Base-by-base conservation (phyloP, 148 eudicot genomes). In the Simmondsia chinensis region DNA sequence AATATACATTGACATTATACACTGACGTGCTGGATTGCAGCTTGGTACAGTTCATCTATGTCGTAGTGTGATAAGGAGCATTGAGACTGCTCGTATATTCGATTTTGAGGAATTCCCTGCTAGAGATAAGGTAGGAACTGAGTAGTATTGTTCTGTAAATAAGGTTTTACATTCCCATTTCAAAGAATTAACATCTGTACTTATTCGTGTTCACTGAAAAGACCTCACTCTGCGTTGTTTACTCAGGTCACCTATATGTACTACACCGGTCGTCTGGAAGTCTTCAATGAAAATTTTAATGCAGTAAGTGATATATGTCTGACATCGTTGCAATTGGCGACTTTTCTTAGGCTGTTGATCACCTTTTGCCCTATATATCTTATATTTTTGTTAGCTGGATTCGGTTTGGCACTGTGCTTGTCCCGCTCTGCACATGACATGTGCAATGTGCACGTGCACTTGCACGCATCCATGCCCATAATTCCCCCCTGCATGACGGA, bases 31-130 rank as follows among this genome's bases (percentile, higher is more conserved):
- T 6, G 5, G 25, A 42, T 38, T 43, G 59, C 79, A 82, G 94
- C 95, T 91, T 51, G 94, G 99, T 13, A 91, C 99, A 3, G 99
- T 91, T 53, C 75, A 91, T 54, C 81, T 91, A 23, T 91, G 99
- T 64, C 88, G 95, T 54, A 91, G 99, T 77, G 95, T 91, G 29
- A 91, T 86, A 55, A 72, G 99, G 73, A 91, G 99, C 62, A 91
- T 91, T 61, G 99, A 91, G 63, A 91, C 99, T 59, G 99, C 99
- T 44, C 87, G 95, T 26, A 86, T 85, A 51, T 91, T 91, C 64
- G 99, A 85, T 61, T 91, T 91, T 66, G 95, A 91, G 74, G 99
- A 91, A 74, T 85, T 85, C 47, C 99, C 99, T 1, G 64, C 74
- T 18, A 76, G 99, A 65, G 99, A 91, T 63, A 91, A 82, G 85